Evolutionary conservation across 78 protist species (phyloP).

Genomic region (Mantamonas sphyraenae): DNA sequence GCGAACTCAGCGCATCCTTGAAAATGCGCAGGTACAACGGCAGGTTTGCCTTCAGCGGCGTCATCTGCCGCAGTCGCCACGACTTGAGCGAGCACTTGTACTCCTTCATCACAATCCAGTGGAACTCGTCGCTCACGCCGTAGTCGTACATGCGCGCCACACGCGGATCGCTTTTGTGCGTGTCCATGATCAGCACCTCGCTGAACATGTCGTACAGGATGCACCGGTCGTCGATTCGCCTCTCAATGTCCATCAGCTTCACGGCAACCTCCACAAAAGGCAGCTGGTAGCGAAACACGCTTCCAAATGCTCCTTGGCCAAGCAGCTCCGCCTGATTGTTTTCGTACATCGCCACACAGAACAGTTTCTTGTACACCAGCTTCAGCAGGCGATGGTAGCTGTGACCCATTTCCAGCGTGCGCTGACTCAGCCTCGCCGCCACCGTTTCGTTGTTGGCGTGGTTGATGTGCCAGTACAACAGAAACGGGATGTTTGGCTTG

Average conservation of each 20-base stretch:
- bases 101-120: conserved; percentile 64
- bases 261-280: conserved; percentile 12
- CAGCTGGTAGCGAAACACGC: background rate
- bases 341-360: background rate
- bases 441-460: conserved; percentile 36
- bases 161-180: conserved; percentile 12
- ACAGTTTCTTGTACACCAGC: conserved; percentile 9
- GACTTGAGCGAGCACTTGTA: conserved; percentile 43
- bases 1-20: conserved; percentile 26
- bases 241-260: too few relatives aligned
- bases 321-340: background rate
- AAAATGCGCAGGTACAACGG: conserved; percentile 44
- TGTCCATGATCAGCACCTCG: conserved; percentile 29
- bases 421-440: conserved; percentile 28
- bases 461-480: conserved; percentile 44
- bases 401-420: conserved; percentile 35
- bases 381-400: too few relatives aligned
- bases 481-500: conserved; percentile 49
- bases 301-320: conserved; percentile 18
- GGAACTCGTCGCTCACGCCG: conserved; percentile 63
- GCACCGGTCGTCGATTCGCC: conserved; percentile 63
- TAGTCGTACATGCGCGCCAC: conserved; percentile 35
- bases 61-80: conserved; percentile 67
- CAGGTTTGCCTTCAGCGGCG: conserved; percentile 22
- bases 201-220: conserved; percentile 60